Conservation (phyloP, 2,329 filamentous ascomycete genomes). For the Bisporella sp. region DNA sequence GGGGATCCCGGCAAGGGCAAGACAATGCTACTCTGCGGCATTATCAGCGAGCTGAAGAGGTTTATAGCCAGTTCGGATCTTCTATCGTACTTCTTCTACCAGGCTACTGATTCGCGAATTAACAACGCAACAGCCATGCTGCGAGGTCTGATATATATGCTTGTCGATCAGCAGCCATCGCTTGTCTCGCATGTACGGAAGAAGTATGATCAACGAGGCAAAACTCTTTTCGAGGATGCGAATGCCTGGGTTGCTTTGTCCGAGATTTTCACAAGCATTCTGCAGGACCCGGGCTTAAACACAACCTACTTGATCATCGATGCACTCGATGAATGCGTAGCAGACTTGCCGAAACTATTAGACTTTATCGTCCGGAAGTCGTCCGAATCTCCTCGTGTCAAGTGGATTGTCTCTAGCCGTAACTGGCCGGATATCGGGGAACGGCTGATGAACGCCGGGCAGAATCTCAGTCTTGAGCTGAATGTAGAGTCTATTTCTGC, state of each 20-base stretch:
- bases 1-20: background rate
- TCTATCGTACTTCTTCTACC: conserved; percentile 34
- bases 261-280: conserved; percentile 7
- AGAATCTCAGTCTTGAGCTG: conserved; percentile 22
- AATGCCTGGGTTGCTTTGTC: conserved; percentile 7
- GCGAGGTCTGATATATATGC: conserved; percentile 34
- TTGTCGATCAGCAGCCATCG: conserved; percentile 16
- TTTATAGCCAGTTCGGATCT: background rate
- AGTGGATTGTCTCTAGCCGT: conserved; percentile 15
- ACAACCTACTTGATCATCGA: conserved; percentile 16
- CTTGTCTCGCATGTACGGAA: conserved; percentile 1
- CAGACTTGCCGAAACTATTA: conserved; percentile 4
- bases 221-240: conserved; percentile 5
- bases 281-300: conserved; percentile 5
- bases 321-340: conserved; percentile 16
- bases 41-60: background rate
- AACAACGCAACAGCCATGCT: conserved; percentile 35
- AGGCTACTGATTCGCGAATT: conserved; percentile 30
- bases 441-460: background rate
- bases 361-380: conserved; percentile 5
- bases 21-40: background rate
- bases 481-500: conserved; percentile 29
- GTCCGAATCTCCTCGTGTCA: conserved; percentile 4
- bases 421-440: conserved; percentile 5
- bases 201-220: conserved; percentile 5